These are phyloP conservation scores for Plasmodium sp. DNA, from an alignment of 169 alveolate species.

Conservation along the genomic window DNA sequence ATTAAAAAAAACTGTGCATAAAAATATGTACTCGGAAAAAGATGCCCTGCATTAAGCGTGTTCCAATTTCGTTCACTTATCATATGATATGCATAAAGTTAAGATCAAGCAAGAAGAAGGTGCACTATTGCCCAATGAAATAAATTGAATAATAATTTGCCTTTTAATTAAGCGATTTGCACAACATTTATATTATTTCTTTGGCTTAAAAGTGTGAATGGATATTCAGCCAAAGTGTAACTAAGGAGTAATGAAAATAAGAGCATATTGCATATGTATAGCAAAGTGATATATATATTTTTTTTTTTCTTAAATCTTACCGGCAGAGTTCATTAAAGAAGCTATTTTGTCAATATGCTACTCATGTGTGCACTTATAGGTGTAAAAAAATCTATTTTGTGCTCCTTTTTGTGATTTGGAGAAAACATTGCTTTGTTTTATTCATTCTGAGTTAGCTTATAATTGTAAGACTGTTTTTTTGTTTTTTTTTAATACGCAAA, in stretches of 20 bases:
- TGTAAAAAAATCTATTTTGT: no score
- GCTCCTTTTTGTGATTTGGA: no score
- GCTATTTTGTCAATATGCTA: no score
- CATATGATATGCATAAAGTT: not conserved
- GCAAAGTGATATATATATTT: not conserved
- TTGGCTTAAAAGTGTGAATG: not conserved
- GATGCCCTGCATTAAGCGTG: not conserved
- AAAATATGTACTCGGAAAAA: not conserved
- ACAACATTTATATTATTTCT: not conserved
- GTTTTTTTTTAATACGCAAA: not conserved
- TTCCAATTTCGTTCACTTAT: not conserved
- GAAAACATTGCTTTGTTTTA: no score
- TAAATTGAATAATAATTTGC: not conserved
- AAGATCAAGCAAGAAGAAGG: not conserved
- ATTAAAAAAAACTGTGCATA: not conserved
- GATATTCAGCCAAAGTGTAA: not conserved
- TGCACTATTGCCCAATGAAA: not conserved
- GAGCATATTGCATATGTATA: not conserved
- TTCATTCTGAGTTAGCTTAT: no score
- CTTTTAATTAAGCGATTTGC: not conserved
- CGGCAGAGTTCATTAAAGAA: no score
- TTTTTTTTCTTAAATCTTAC: not conserved
- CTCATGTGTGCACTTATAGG: no score
- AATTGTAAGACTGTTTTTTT: not conserved
- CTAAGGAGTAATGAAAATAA: not conserved